Percentiles rank a stretch among this genome's conserved stretches.
Evolutionary conservation across 805 yeast genomes (phyloP).

Genomic region (Blastobotrys parvus): DNA sequence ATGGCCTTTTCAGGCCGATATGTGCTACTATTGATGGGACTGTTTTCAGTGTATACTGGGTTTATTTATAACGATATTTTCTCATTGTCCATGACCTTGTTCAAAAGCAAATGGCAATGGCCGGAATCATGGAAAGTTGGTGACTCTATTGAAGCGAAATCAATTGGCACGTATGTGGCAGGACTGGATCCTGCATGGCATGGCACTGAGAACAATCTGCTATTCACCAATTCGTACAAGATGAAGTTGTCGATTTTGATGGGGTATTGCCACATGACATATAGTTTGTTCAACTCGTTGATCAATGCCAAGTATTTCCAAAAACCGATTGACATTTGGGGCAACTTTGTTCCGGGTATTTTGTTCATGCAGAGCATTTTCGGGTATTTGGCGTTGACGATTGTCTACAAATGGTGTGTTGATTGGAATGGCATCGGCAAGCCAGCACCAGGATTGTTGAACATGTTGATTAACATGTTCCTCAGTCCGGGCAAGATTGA

Average conservation of each 20-base stretch:
- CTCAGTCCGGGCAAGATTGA: conserved; percentile 83
- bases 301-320: conserved; percentile 66
- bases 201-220: conserved; percentile 83
- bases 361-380: conserved; percentile 94
- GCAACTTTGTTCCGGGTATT: conserved; percentile 89
- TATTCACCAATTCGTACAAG: conserved; percentile 91
- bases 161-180: conserved; percentile 62
- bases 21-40: conserved; percentile 87
- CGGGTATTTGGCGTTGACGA: conserved; percentile 80
- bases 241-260: conserved; percentile 92
- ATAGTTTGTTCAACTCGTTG: conserved; percentile 73
- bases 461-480: conserved; percentile 95
- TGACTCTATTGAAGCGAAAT: conserved; percentile 56
- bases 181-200: conserved; percentile 97
- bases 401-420: conserved; percentile 87
- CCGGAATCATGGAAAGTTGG: conserved; percentile 62
- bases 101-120: conserved; percentile 89
- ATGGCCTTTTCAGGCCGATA: conserved; percentile 95
- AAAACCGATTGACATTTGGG: conserved; percentile 72
- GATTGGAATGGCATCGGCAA: conserved; percentile 76
- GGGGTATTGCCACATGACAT: conserved; percentile 94
- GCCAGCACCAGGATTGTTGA: conserved; percentile 88
- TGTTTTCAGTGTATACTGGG: conserved; percentile 92
- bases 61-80: conserved; percentile 87
- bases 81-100: conserved; percentile 82